Percentiles rank a stretch among this genome's conserved stretches.
These are phyloP conservation scores for Zymoseptoria passerinii DNA, from an alignment of 2,329 filamentous ascomycete species.

Conservation along the genomic window DNA sequence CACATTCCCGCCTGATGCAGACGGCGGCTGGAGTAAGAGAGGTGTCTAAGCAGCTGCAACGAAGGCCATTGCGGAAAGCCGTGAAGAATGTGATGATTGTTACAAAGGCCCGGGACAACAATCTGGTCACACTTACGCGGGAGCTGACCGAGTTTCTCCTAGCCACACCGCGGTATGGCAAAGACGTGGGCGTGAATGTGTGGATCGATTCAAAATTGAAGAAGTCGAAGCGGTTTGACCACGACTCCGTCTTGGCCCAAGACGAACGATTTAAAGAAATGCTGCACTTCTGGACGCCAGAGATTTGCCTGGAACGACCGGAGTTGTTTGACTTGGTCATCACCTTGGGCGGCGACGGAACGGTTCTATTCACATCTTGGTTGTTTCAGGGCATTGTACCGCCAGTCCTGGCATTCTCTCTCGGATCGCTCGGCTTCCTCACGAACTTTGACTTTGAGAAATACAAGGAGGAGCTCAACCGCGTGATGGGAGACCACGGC, in stretches of 20 bases:
- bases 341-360: constrained; percentile 82
- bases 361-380: constrained; percentile 92
- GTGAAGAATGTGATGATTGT: constrained; percentile 97
- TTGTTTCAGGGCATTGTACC: constrained; percentile 93
- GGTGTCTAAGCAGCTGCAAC: constrained; percentile 89
- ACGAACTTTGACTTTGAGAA: constrained; percentile 91
- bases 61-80: constrained; percentile 81
- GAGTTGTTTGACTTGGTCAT: constrained; percentile 94
- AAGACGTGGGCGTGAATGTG: constrained; percentile 84
- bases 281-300: constrained; percentile 92
- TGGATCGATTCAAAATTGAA: constrained; percentile 96
- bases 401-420: constrained; percentile 80
- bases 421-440: constrained; percentile 87
- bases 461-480: constrained; percentile 63
- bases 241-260: constrained; percentile 60
- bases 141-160: constrained; percentile 85
- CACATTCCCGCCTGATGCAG: constrained; percentile 87
- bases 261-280: constrained; percentile 71
- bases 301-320: constrained; percentile 86
- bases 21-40: constrained; percentile 92
- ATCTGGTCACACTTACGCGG: constrained; percentile 77
- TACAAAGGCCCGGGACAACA: constrained; percentile 93
- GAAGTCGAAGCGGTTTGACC: constrained; percentile 79
- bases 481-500: constrained; percentile 84
- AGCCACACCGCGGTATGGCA: constrained; percentile 79